phyloP scores from a whole-genome alignment of 768 basidiomycete genomes.

The Trichaptum fuscoviolaceum region DNA sequence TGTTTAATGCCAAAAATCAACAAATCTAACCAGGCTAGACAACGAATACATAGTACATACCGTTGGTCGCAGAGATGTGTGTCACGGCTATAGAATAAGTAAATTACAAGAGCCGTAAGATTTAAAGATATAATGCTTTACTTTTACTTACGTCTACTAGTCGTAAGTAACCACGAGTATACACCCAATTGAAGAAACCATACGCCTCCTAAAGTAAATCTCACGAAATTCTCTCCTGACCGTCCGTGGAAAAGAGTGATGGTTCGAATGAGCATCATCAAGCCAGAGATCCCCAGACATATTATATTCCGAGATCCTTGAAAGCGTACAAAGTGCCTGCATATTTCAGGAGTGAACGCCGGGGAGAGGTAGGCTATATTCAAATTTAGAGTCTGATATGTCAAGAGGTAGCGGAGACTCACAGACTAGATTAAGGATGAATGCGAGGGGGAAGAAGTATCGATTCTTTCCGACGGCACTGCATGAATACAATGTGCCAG shows the following conservation, averaged over 20 bases:
- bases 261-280: conserved; percentile 56
- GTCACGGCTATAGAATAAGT: neutral
- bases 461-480: conserved; percentile 40
- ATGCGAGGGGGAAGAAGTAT: conserved; percentile 58
- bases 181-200: neutral
- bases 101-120: neutral
- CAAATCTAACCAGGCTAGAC: neutral
- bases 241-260: neutral
- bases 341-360: conserved; percentile 14
- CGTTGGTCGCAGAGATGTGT: no score
- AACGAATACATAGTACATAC: neutral
- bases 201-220: neutral
- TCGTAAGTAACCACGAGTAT: neutral
- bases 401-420: conserved; percentile 6
- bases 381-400: neutral
- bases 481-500: neutral
- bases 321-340: conserved; percentile 26
- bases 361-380: conserved; percentile 19
- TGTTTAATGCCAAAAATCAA: neutral
- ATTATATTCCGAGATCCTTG: conserved; percentile 43
- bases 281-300: conserved; percentile 43
- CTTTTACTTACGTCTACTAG: neutral
- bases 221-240: neutral
- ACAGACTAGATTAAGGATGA: conserved; percentile 47
- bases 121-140: neutral